Evolutionary conservation across 345 rosid genomes (phyloP).

Genomic region (Salix koriyanagi): DNA sequence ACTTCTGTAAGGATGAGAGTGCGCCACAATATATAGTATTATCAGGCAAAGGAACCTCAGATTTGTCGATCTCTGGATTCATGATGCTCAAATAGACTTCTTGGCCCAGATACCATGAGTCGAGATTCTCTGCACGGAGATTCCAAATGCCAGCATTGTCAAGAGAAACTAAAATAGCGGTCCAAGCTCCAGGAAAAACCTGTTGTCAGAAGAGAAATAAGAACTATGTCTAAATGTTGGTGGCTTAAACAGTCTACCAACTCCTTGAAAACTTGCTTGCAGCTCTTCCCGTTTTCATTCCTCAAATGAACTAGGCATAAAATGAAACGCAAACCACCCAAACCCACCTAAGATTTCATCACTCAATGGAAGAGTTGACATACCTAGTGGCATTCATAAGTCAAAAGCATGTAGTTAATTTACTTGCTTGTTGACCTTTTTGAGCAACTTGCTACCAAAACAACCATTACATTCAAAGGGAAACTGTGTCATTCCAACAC

Average conservation of each 20-base stretch:
- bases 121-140: constrained; percentile 71
- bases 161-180: constrained; percentile 76
- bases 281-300: neutral
- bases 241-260: neutral
- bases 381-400: neutral
- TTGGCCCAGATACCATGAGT: constrained; percentile 90
- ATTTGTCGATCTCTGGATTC: constrained; percentile 63
- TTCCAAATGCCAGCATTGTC: constrained; percentile 97
- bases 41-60: constrained; percentile 52
- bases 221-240: neutral
- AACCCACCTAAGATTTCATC: neutral
- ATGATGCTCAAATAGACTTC: constrained; percentile 63
- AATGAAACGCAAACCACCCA: neutral
- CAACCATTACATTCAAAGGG: neutral
- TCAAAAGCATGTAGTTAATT: neutral
- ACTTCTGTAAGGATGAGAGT: constrained; percentile 76
- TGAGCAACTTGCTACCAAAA: too few species aligned
- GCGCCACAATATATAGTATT: constrained; percentile 79
- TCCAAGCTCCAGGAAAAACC: constrained; percentile 98
- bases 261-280: neutral
- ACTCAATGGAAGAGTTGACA: neutral
- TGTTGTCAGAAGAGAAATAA: constrained; percentile 19
- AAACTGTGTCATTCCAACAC: neutral
- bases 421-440: neutral
- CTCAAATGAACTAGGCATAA: neutral